These are phyloP conservation scores for Suhomyces prunicola DNA, from an alignment of 805 yeast species.

Conservation along the genomic window DNA sequence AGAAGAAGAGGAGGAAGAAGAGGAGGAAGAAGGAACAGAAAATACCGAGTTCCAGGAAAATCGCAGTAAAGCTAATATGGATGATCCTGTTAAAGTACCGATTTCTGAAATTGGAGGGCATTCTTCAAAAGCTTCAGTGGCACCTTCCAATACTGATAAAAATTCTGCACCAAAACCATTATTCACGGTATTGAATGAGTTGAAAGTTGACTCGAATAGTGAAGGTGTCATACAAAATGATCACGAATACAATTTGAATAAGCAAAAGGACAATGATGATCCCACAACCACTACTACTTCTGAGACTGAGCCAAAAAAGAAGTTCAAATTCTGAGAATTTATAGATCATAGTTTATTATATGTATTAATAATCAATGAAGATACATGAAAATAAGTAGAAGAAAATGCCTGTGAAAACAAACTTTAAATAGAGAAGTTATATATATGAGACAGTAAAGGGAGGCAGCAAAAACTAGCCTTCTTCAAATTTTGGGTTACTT, in stretches of 20 bases:
- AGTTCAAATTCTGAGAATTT: constrained; percentile 7
- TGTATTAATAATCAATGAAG: constrained; percentile 3
- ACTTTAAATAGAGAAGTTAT: constrained; percentile 1
- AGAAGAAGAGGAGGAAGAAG: constrained; percentile 25
- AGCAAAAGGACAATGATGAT: background rate
- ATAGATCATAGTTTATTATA: background rate
- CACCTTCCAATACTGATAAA: background rate
- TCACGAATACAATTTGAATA: constrained; percentile 11
- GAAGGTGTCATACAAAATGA: constrained; percentile 10
- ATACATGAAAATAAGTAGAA: constrained; percentile 2
- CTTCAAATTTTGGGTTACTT: background rate
- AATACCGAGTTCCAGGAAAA: constrained; percentile 57
- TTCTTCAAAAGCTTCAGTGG: background rate
- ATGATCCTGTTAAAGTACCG: constrained; percentile 6
- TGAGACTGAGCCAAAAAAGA: constrained; percentile 2
- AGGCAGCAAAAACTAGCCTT: background rate
- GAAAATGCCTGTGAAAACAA: constrained; percentile 4
- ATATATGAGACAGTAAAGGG: constrained; percentile 2
- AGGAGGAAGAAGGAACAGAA: constrained; percentile 47
- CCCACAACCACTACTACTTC: background rate
- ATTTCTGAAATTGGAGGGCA: constrained; percentile 13
- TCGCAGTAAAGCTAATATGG: background rate
- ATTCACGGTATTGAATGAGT: constrained; percentile 24
- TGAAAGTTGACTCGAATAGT: constrained; percentile 3
- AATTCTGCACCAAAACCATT: constrained; percentile 7